phyloP scores from a whole-genome alignment of 257 asterid genomes.

The Jaltomata sinuosa region DNA sequence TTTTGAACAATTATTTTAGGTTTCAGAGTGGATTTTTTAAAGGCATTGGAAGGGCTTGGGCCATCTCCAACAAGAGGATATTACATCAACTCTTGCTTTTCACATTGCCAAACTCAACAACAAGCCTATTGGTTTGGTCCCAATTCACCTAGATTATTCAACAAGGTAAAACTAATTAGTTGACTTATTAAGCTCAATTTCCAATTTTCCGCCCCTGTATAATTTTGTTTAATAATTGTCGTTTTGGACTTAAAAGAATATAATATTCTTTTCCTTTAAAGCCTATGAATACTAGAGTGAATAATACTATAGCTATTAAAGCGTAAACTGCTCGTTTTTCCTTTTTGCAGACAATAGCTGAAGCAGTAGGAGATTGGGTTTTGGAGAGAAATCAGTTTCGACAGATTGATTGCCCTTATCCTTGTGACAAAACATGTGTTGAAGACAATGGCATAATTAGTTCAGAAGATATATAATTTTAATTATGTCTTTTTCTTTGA shows the following conservation, averaged over 20 bases:
- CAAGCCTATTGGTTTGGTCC: slow-evolving; percentile 53
- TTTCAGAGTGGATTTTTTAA: too few relatives aligned
- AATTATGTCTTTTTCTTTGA: neutral
- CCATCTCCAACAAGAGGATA: slow-evolving; percentile 1
- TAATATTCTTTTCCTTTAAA: too few relatives aligned
- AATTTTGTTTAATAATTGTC: neutral
- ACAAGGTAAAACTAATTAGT: slow-evolving; percentile 26
- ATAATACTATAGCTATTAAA: neutral
- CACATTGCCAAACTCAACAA: slow-evolving; percentile 63
- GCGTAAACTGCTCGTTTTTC: neutral
- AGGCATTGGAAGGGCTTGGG: too few relatives aligned
- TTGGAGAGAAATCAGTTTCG: slow-evolving; percentile 56
- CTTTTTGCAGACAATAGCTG: slow-evolving; percentile 55
- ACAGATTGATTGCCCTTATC: slow-evolving; percentile 69
- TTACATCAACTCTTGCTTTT: slow-evolving; percentile 3
- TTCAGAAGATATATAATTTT: neutral
- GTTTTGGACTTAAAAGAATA: neutral
- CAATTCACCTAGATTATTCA: slow-evolving; percentile 47
- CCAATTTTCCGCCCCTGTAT: neutral
- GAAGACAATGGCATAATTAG: neutral
- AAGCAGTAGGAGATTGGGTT: slow-evolving; percentile 80
- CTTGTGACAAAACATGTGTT: slow-evolving; percentile 72
- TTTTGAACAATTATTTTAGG: too few relatives aligned
- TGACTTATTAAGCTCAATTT: neutral
- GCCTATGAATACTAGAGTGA: too few relatives aligned